These are phyloP conservation scores for Protea cynaroides DNA, from an alignment of 164 flowering plant genomes.

Conservation along the genomic window DNA sequence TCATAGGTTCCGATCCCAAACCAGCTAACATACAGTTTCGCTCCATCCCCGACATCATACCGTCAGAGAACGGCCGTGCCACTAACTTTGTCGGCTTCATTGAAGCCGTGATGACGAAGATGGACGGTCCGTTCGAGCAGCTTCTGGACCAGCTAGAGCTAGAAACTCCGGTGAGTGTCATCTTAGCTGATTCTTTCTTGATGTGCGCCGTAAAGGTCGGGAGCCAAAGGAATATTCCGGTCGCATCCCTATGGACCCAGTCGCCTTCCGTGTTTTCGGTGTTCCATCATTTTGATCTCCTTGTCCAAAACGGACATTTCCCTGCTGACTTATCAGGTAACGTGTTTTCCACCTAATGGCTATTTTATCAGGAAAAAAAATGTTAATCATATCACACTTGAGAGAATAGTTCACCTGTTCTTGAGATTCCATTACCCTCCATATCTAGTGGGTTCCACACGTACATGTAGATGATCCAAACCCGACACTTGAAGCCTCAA, in stretches of 20 bases:
- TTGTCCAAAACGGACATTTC: constrained; percentile 24
- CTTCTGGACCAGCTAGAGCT: constrained; percentile 38
- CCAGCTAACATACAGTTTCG: constrained; percentile 36
- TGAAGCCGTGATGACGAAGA: constrained; percentile 41
- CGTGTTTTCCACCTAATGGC: no score
- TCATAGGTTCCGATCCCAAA: constrained; percentile 33
- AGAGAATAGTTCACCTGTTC: no score
- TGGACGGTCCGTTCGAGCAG: constrained; percentile 53
- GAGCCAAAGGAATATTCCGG: constrained; percentile 38
- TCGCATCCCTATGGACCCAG: constrained; percentile 44
- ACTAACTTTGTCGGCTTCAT: constrained; percentile 39
- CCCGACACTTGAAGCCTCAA: no score
- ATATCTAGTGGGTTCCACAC: no score
- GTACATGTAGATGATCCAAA: no score
- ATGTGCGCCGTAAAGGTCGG: constrained; percentile 27
- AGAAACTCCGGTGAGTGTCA: constrained; percentile 30
- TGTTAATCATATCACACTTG: no score
- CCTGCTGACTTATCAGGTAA: constrained; percentile 37
- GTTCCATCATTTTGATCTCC: constrained; percentile 32
- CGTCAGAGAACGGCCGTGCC: constrained; percentile 56
- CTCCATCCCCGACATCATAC: constrained; percentile 70
- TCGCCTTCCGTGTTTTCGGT: constrained; percentile 42
- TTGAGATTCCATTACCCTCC: no score
- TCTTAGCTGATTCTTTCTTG: constrained; percentile 43
- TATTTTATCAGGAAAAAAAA: no score